These are phyloP conservation scores for Mortierella alpina DNA, from an alignment of 192 early-diverging fungal species.

Conservation along the genomic window DNA sequence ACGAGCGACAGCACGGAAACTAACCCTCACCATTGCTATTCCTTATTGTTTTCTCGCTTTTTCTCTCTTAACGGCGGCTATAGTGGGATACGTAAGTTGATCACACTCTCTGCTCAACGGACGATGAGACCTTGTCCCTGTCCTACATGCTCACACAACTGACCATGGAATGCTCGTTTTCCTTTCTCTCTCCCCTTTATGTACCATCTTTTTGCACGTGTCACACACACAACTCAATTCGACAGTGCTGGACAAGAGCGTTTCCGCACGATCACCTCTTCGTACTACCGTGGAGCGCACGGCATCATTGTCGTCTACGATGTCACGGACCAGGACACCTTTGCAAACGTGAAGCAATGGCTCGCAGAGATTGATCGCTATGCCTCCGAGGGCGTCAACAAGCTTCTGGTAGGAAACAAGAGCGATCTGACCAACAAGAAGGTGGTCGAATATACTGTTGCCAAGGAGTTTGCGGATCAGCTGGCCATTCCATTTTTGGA, in stretches of 20 bases:
- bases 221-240: too few relatives aligned
- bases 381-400: slow-evolving; percentile 97
- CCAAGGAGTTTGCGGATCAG: slow-evolving; percentile 89
- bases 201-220: too few relatives aligned
- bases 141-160: too few relatives aligned
- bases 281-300: slow-evolving; percentile 97
- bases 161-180: too few relatives aligned
- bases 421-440: slow-evolving; percentile 93
- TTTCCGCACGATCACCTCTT: slow-evolving; percentile 97
- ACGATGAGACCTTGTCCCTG: too few relatives aligned
- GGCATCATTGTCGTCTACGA: slow-evolving; percentile 99
- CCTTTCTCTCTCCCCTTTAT: too few relatives aligned
- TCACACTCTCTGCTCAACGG: too few relatives aligned
- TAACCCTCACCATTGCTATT: too few relatives aligned
- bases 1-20: too few relatives aligned
- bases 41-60: too few relatives aligned
- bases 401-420: slow-evolving; percentile 98
- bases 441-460: slow-evolving; percentile 65
- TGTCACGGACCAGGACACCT: slow-evolving; percentile 80
- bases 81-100: slow-evolving; percentile 21
- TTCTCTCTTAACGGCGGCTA: too few relatives aligned
- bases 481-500: slow-evolving; percentile 94
- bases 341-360: slow-evolving; percentile 97
- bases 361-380: slow-evolving; percentile 98
- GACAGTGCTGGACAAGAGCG: slow-evolving; percentile 99